These are phyloP conservation scores for Jaltomata sinuosa DNA, from an alignment of 257 asterid genomes.

Conservation along the genomic window DNA sequence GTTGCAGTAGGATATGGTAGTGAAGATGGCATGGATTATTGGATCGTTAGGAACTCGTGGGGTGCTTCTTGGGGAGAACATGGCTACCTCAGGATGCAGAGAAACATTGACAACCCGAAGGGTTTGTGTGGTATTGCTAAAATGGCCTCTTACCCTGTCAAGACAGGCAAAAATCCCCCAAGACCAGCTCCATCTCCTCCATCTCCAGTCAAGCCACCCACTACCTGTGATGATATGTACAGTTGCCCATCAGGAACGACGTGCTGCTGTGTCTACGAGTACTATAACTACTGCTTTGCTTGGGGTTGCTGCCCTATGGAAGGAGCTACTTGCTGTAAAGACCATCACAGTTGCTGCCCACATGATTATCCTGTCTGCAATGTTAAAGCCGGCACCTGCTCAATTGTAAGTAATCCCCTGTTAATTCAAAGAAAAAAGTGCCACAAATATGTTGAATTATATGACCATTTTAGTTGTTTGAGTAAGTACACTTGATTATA, in stretches of 20 bases:
- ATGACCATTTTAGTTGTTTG: background rate
- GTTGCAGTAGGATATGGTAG: slow-evolving; percentile 60
- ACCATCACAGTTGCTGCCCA: slow-evolving; percentile 75
- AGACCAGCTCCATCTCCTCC: slow-evolving; percentile 76
- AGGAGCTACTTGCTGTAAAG: slow-evolving; percentile 74
- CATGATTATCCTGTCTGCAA: slow-evolving; percentile 77
- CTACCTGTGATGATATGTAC: slow-evolving; percentile 33
- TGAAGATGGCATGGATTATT: slow-evolving; percentile 44
- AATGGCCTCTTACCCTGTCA: slow-evolving; percentile 67
- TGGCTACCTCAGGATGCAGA: slow-evolving; percentile 68
- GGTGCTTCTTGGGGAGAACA: slow-evolving; percentile 67
- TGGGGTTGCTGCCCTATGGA: slow-evolving; percentile 94
- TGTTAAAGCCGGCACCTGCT: slow-evolving; percentile 57
- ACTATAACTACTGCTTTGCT: slow-evolving; percentile 26
- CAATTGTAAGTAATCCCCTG: slow-evolving; percentile 29
- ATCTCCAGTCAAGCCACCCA: slow-evolving; percentile 42
- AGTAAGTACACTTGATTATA: background rate
- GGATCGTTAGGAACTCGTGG: slow-evolving; percentile 85
- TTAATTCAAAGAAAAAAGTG: background rate
- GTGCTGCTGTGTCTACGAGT: slow-evolving; percentile 61
- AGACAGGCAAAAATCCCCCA: slow-evolving; percentile 58
- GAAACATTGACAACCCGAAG: slow-evolving; percentile 24
- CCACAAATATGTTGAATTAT: background rate
- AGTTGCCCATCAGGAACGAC: slow-evolving; percentile 53
- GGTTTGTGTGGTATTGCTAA: slow-evolving; percentile 73